Conservation (phyloP, 2,329 filamentous ascomycete species). For the Rhytidhysteron rufulum region DNA sequence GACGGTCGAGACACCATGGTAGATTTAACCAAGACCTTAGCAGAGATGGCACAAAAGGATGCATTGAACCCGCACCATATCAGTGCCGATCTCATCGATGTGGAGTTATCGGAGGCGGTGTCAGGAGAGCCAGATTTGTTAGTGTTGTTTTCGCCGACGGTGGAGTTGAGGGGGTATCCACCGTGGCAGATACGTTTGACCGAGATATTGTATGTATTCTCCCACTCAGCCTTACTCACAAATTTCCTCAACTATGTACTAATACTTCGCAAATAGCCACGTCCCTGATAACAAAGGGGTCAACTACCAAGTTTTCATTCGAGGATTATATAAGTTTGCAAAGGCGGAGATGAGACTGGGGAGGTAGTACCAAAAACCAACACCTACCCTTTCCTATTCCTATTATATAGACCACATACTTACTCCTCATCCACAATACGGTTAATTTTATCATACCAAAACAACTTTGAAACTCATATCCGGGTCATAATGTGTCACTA, state of each 20-base stretch:
- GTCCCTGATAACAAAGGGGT: constrained; percentile 74
- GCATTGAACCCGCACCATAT: constrained; percentile 82
- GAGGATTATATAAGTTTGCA: constrained; percentile 77
- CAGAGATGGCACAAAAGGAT: constrained; percentile 88
- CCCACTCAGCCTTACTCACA: constrained; percentile 9
- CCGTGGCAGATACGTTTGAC: constrained; percentile 95
- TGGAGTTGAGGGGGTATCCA: constrained; percentile 86
- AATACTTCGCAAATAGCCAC: constrained; percentile 23
- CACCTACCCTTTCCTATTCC: not conserved
- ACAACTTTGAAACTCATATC: too few relatives aligned
- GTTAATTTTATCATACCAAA: too few relatives aligned
- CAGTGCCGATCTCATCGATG: constrained; percentile 79
- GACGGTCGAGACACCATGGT: constrained; percentile 93
- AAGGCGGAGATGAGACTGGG: constrained; percentile 87
- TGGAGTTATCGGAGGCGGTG: constrained; percentile 73
- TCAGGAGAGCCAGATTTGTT: constrained; percentile 89
- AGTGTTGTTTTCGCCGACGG: constrained; percentile 77
- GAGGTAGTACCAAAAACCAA: constrained; percentile 34
- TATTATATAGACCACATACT: not conserved
- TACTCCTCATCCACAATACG: too few relatives aligned
- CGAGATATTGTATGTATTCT: constrained; percentile 71
- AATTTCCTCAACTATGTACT: not conserved
- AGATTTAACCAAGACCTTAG: constrained; percentile 88
- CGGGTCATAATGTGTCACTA: too few relatives aligned
- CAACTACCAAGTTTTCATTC: constrained; percentile 89